Evolutionary conservation across 2,329 filamentous ascomycete species (phyloP).

Genomic region (Xylaria sp.): DNA sequence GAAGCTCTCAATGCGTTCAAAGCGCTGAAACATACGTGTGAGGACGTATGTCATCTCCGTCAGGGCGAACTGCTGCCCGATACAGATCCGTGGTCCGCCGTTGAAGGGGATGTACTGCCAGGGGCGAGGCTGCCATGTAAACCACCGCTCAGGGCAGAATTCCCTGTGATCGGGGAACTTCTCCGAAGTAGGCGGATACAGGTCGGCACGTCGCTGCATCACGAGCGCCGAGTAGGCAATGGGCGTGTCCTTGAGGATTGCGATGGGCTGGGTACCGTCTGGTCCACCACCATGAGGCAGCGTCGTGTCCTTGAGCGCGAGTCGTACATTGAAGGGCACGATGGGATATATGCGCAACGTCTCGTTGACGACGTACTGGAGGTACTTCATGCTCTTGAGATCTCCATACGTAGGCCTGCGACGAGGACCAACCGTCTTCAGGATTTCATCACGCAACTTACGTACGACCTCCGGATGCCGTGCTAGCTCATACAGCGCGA

Average conservation of each 20-base stretch:
- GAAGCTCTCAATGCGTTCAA: slow-evolving; percentile 55
- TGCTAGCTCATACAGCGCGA: slow-evolving; percentile 76
- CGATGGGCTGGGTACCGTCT: slow-evolving; percentile 56
- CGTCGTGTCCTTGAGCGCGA: slow-evolving; percentile 66
- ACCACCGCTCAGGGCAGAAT: slow-evolving; percentile 66
- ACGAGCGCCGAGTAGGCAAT: slow-evolving; percentile 63
- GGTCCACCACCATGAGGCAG: slow-evolving; percentile 66
- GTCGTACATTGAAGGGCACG: slow-evolving; percentile 74
- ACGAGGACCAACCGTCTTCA: slow-evolving; percentile 57
- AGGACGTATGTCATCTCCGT: slow-evolving; percentile 72
- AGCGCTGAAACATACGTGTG: slow-evolving; percentile 66
- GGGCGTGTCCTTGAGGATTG: slow-evolving; percentile 59
- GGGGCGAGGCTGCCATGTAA: slow-evolving; percentile 54
- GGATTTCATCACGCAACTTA: slow-evolving; percentile 69
- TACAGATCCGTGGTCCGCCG: slow-evolving; percentile 66
- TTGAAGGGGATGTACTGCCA: slow-evolving; percentile 75
- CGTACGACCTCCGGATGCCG: slow-evolving; percentile 61
- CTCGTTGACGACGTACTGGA: slow-evolving; percentile 69
- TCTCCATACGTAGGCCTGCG: slow-evolving; percentile 67
- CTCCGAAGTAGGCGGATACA: slow-evolving; percentile 50
- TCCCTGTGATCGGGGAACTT: slow-evolving; percentile 41
- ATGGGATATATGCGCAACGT: slow-evolving; percentile 71
- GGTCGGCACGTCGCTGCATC: slow-evolving; percentile 65
- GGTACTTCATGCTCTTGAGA: slow-evolving; percentile 83
- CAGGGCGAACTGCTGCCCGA: slow-evolving; percentile 76